Evolutionary conservation across 345 rosid species (phyloP).

Genomic region (Linum trigynum): DNA sequence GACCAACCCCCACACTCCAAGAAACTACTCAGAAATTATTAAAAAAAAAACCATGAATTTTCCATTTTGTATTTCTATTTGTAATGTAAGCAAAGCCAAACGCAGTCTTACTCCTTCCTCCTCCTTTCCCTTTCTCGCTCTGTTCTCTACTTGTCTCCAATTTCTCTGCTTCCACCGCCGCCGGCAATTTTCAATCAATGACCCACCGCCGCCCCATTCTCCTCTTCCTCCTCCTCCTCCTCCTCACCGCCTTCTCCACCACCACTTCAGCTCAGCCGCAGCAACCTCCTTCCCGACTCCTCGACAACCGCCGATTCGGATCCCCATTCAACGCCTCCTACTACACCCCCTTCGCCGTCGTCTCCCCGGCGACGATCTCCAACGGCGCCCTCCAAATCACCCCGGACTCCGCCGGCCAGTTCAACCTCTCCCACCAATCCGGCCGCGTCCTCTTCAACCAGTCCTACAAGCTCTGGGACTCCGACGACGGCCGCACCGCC

Average conservation of each 20-base stretch:
- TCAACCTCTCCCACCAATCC: conserved; percentile 22
- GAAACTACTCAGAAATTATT: no score
- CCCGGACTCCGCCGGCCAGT: conserved; percentile 31
- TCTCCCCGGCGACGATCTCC: neutral
- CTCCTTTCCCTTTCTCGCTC: neutral
- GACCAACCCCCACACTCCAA: no score
- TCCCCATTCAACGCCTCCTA: neutral
- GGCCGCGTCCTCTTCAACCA: conserved; percentile 32
- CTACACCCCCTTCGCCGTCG: conserved; percentile 7
- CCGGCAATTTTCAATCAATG: neutral
- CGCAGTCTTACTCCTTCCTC: neutral
- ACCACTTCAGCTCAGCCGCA: neutral
- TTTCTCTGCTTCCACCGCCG: neutral
- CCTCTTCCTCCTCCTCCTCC: conserved; percentile 1
- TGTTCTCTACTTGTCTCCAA: neutral
- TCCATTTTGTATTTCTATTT: no score
- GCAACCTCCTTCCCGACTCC: neutral
- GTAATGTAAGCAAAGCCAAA: neutral
- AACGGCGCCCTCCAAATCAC: conserved; percentile 25
- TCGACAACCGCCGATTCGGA: neutral
- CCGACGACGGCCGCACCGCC: conserved; percentile 17
- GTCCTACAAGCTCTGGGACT: conserved; percentile 32
- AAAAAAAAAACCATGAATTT: no score
- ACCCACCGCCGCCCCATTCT: neutral
- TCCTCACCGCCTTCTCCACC: conserved; percentile 1